These are phyloP conservation scores for Brassica balearica DNA, from an alignment of 441 rosid genomes.

Conservation along the genomic window DNA sequence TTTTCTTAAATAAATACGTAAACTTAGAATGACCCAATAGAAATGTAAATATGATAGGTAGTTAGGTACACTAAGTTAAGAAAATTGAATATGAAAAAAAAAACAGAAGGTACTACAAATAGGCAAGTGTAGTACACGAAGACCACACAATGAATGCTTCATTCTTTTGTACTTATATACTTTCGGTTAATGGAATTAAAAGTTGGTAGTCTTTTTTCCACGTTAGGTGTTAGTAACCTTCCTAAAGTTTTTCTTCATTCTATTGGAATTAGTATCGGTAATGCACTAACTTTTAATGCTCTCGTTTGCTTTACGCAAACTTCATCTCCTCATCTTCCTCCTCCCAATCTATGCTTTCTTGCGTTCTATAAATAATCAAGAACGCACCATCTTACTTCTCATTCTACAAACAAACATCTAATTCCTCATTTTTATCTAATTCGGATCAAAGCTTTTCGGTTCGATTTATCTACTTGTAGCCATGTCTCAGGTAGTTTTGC, in stretches of 20 bases:
- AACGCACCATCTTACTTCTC: slow-evolving; percentile 27
- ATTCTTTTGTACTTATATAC: slow-evolving; percentile 23
- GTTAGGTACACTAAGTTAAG: slow-evolving; percentile 8
- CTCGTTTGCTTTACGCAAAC: slow-evolving; percentile 48
- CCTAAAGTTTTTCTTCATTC: slow-evolving; percentile 21
- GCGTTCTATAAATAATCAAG: slow-evolving; percentile 31
- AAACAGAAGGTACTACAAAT: slow-evolving; percentile 31
- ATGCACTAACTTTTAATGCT: slow-evolving; percentile 23
- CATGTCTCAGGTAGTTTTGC: slow-evolving; percentile 40
- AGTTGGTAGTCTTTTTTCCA: slow-evolving; percentile 30
- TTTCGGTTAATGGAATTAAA: slow-evolving; percentile 33
- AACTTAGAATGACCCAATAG: slow-evolving; percentile 11
- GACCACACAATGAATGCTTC: neutral
- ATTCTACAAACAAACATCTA: slow-evolving; percentile 13
- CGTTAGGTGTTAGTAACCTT: slow-evolving; percentile 41
- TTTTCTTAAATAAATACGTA: slow-evolving; percentile 12
- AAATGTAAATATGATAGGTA: neutral
- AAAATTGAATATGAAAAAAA: neutral
- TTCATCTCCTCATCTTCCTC: slow-evolving; percentile 15
- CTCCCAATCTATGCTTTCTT: slow-evolving; percentile 28
- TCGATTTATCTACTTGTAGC: slow-evolving; percentile 28
- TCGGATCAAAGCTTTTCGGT: neutral
- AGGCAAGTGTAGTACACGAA: slow-evolving; percentile 41
- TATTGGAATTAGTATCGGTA: slow-evolving; percentile 29
- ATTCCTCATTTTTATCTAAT: slow-evolving; percentile 9